A percentile compares a stretch with the other conserved stretches of the same genome.
Conservation (phyloP, 306 rosid species). For the Vachellia pachyceras region DNA sequence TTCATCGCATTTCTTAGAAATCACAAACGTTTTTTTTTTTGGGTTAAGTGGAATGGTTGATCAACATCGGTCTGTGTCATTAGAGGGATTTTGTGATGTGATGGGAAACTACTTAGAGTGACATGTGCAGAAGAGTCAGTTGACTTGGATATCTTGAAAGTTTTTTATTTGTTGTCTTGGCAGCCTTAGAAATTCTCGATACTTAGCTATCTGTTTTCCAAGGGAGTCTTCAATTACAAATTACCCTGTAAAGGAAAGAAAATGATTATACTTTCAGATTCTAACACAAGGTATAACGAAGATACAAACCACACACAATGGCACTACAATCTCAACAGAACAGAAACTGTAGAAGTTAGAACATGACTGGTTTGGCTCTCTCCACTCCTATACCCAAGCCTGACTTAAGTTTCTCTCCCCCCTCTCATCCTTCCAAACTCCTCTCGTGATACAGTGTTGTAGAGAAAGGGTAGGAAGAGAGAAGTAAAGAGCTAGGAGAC, state of each 20-base stretch:
- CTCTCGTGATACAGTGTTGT: not conserved
- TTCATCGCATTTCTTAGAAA: constrained; percentile 17
- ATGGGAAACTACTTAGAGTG: not conserved
- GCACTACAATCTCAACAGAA: not conserved
- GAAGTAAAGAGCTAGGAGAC: not conserved
- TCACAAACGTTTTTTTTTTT: not conserved
- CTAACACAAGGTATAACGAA: not conserved
- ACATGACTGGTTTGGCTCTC: not conserved
- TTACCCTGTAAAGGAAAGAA: not conserved
- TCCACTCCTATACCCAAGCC: not conserved
- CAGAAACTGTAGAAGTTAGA: not conserved
- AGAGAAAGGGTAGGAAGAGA: not conserved
- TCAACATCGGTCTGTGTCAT: not conserved
- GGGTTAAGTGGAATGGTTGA: constrained; percentile 6
- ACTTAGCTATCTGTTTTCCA: not conserved
- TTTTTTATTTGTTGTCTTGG: constrained; percentile 13
- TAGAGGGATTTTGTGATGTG: constrained; percentile 4
- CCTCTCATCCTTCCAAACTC: not conserved
- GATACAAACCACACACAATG: not conserved
- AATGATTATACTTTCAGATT: not conserved
- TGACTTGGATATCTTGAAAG: not conserved
- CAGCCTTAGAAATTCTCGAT: not conserved
- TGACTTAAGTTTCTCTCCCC: not conserved
- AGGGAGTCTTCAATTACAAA: not conserved
- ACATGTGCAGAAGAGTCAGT: constrained; percentile 1